Conservation (phyloP, 2,329 filamentous ascomycete species). For the Emergomyces africanus region DNA sequence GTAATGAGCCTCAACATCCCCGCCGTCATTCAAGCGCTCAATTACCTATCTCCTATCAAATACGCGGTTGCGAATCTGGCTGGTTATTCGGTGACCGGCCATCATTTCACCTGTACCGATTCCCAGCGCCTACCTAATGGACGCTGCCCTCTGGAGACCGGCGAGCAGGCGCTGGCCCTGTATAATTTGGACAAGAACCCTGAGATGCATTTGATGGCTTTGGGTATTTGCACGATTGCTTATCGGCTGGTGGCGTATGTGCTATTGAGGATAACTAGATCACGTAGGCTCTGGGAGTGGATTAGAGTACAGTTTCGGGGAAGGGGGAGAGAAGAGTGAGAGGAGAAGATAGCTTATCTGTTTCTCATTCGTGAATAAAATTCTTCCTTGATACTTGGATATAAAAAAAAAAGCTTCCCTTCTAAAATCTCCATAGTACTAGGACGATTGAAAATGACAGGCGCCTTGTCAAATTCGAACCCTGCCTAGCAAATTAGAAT, state of each 20-base stretch:
- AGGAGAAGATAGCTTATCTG: background rate
- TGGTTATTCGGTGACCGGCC: constrained; percentile 48
- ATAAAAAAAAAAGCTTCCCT: no score
- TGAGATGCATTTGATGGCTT: constrained; percentile 46
- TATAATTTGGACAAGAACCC: constrained; percentile 55
- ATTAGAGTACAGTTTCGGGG: background rate
- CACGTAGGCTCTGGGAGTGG: constrained; percentile 7
- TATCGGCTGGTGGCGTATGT: constrained; percentile 47
- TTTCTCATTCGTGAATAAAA: background rate
- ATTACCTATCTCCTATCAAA: constrained; percentile 58
- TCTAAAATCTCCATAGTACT: no score
- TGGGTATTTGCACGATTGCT: constrained; percentile 50
- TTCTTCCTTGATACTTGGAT: background rate
- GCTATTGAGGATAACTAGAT: constrained; percentile 18
- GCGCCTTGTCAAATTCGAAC: no score
- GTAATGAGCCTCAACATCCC: constrained; percentile 60
- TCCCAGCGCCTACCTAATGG: constrained; percentile 48
- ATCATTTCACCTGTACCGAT: constrained; percentile 52
- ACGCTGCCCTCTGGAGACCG: constrained; percentile 51
- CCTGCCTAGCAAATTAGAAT: no score
- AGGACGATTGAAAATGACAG: no score
- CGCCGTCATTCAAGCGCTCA: constrained; percentile 51
- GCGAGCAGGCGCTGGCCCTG: constrained; percentile 52
- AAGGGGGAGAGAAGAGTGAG: background rate
- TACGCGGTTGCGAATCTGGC: constrained; percentile 56